phyloP scores from a whole-genome alignment of 2,329 filamentous ascomycete genomes.

The Bisporella sp. region DNA sequence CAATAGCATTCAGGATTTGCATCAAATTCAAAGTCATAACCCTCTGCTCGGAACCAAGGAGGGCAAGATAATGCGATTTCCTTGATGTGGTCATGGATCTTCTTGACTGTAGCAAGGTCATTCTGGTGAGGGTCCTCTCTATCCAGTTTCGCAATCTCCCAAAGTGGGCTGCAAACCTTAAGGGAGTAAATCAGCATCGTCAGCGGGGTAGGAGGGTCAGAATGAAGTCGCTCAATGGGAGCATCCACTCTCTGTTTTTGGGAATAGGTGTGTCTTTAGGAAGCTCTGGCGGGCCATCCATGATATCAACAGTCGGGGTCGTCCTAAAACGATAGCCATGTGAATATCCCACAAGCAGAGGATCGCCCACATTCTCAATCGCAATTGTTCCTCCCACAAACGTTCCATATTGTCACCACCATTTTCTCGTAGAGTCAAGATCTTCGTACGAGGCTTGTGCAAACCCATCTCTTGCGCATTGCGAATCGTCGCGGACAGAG shows the following conservation, averaged over 20 bases:
- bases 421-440: constrained; percentile 38
- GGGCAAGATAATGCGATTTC: constrained; percentile 43
- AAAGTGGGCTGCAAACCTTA: constrained; percentile 39
- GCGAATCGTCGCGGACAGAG: constrained; percentile 46
- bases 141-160: constrained; percentile 45
- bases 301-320: constrained; percentile 43
- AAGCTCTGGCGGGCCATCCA: constrained; percentile 37
- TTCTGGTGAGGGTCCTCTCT: constrained; percentile 47
- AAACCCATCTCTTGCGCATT: constrained; percentile 58
- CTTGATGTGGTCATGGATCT: constrained; percentile 43
- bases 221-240: constrained; percentile 35
- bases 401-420: constrained; percentile 45
- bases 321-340: constrained; percentile 29
- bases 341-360: constrained; percentile 38
- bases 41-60: constrained; percentile 44
- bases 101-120: constrained; percentile 46
- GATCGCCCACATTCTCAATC: constrained; percentile 49
- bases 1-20: constrained; percentile 42
- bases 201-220: constrained; percentile 49
- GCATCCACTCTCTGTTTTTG: constrained; percentile 39
- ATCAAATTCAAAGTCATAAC: constrained; percentile 52
- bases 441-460: constrained; percentile 31
- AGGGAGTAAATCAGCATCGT: constrained; percentile 46
- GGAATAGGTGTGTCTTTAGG: constrained; percentile 49
- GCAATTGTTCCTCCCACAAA: constrained; percentile 50